Percentiles rank a stretch among this genome's conserved stretches.
phyloP scores from a whole-genome alignment of 257 asterid genomes.

The Henckelia pumila region DNA sequence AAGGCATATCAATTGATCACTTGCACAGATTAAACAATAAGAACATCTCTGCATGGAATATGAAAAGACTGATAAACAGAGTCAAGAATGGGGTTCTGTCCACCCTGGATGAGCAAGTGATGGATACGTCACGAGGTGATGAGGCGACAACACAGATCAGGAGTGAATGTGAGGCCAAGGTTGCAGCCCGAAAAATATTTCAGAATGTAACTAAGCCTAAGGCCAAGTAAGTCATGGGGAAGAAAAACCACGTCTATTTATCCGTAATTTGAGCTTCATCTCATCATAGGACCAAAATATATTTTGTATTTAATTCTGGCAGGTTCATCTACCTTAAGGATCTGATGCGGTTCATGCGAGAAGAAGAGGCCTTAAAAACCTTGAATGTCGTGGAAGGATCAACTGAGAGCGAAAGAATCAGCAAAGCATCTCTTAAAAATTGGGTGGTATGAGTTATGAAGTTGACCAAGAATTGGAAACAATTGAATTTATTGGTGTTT shows the following conservation, averaged over 20 bases:
- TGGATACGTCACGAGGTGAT: no score
- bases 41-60: slow-evolving; percentile 69
- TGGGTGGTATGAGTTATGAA: slow-evolving; percentile 44
- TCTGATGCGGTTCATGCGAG: slow-evolving; percentile 55
- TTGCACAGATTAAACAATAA: slow-evolving; percentile 56
- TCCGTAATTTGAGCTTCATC: no score
- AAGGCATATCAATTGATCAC: slow-evolving; percentile 44
- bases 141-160: slow-evolving; percentile 5
- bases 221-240: slow-evolving; percentile 37
- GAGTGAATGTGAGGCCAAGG: slow-evolving; percentile 41
- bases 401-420: slow-evolving; percentile 44
- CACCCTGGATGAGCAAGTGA: slow-evolving; percentile 54
- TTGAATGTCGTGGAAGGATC: slow-evolving; percentile 45
- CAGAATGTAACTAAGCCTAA: slow-evolving; percentile 49
- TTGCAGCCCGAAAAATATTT: slow-evolving; percentile 58
- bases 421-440: slow-evolving; percentile 51
- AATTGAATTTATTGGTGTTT: no score
- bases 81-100: slow-evolving; percentile 55
- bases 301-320: neutral
- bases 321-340: slow-evolving; percentile 47
- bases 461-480: no score
- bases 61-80: slow-evolving; percentile 61
- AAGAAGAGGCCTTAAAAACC: slow-evolving; percentile 53
- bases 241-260: neutral
- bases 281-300: neutral